Conservation (phyloP, 805 yeast genomes). For the Teunomyces atbi region DNA sequence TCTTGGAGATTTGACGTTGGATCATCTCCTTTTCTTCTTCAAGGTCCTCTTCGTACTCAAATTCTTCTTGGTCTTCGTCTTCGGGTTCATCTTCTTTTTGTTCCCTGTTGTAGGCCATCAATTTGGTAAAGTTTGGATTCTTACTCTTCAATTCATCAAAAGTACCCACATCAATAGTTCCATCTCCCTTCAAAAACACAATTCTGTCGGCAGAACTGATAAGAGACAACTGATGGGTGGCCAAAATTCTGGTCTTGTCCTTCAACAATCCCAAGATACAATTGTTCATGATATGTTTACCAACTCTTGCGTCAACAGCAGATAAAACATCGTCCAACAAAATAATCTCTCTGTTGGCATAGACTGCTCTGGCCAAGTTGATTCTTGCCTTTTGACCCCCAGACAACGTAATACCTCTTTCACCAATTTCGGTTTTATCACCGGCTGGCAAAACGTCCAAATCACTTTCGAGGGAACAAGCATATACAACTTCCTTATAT, state of each 20-base stretch:
- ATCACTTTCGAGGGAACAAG: slow-evolving; percentile 69
- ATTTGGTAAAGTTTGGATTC: slow-evolving; percentile 33
- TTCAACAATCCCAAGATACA: slow-evolving; percentile 62
- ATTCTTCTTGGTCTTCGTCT: slow-evolving; percentile 11
- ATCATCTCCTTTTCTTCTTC: slow-evolving; percentile 9
- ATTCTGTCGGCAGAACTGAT: slow-evolving; percentile 68
- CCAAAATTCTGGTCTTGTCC: slow-evolving; percentile 66
- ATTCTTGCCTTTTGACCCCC: slow-evolving; percentile 90
- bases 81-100: slow-evolving; percentile 14
- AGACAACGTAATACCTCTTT: slow-evolving; percentile 80
- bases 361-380: slow-evolving; percentile 76
- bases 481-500: slow-evolving; percentile 55
- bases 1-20: slow-evolving; percentile 12
- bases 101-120: slow-evolving; percentile 39
- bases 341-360: slow-evolving; percentile 63
- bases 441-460: slow-evolving; percentile 68
- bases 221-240: slow-evolving; percentile 80
- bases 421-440: slow-evolving; percentile 79
- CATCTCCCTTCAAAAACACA: slow-evolving; percentile 66
- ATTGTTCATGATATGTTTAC: slow-evolving; percentile 69
- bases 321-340: slow-evolving; percentile 76
- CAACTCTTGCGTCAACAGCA: slow-evolving; percentile 87
- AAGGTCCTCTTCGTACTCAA: slow-evolving; percentile 7
- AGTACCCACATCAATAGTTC: slow-evolving; percentile 60
- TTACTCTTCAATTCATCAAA: slow-evolving; percentile 48